Conservation (phyloP, 192 early-diverging fungal species). For the Spizellomyces sp. region DNA sequence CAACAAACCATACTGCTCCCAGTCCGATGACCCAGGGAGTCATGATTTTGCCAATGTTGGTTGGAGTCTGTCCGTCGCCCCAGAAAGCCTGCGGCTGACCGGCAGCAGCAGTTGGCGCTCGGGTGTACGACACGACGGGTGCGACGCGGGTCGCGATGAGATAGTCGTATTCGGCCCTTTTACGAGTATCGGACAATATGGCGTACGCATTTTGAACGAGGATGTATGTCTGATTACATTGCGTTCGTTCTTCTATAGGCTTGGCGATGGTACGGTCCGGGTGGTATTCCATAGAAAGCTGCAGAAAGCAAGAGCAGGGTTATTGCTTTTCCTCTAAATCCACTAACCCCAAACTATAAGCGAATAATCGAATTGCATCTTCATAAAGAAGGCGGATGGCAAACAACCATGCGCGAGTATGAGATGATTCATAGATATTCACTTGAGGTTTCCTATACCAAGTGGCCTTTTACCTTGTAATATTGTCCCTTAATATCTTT, state of each 20-base stretch:
- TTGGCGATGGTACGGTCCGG: not conserved
- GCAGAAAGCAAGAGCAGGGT: not conserved
- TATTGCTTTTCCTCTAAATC: no score
- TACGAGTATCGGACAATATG: not conserved
- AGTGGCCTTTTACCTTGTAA: not conserved
- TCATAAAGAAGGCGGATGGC: no score
- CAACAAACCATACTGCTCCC: not conserved
- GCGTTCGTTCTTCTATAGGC: not conserved
- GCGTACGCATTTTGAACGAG: conserved; percentile 6
- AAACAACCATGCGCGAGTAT: no score
- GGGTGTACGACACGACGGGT: no score
- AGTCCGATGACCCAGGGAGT: not conserved
- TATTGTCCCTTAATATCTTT: conserved; percentile 11
- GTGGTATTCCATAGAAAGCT: conserved; percentile 10
- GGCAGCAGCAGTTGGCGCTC: no score
- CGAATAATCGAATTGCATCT: no score
- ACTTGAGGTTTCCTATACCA: no score
- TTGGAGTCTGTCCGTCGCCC: not conserved
- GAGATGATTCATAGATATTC: no score
- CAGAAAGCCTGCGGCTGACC: not conserved
- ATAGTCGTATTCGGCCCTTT: not conserved
- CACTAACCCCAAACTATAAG: no score
- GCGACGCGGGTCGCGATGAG: not conserved
- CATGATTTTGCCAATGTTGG: not conserved
- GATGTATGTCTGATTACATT: not conserved